Evolutionary conservation across 257 asterid species (phyloP), one percentile per base, ranked within the genome.

Genomic region (Nicotiana noctiflora): DNA sequence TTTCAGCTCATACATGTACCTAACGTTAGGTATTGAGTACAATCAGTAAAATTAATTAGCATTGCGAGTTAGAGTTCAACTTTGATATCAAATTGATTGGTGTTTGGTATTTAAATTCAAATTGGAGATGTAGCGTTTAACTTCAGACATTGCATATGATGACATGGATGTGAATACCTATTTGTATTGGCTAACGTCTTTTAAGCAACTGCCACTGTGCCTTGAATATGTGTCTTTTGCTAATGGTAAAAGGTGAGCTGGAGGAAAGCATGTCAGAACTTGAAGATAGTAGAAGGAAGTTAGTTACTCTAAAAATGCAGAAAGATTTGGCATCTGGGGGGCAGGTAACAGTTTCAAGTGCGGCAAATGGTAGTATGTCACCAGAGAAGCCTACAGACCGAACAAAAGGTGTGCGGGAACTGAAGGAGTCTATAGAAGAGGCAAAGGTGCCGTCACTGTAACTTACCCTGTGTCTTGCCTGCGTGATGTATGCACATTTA

Each of bases 241-340:
- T 46, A 21, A 21, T 59, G 51, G 80, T 86, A 82, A 81, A 76
- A 95, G 99, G 96, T 74, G 98, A 93, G 82, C 83, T 95, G 86
- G 99, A 94, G 84, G 99, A 95, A 81, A 91, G 88, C 89, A 86
- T 93, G 94, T 86, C 89, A 18, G 99, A 91, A 86, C 95, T 93
- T 79, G 99, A 95, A 89, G 97, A 93, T 87, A 93, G 95, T 86
- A 91, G 96, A 89, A 92, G 98, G 86, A 95, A 94, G 83, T 86
- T 95, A 53, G 89, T 91, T 65, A 92, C 85, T 85, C 80, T 92
- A 88, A 90, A 85, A 90, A 90, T 95, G 98, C 99, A 95, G 86
- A 95, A 90, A 81, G 97, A 88, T 74, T 94, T 88, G 68, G 86
- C 88, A 66, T 86, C 96, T 82, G 93, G 89, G 74, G 86, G 85